phyloP scores from a whole-genome alignment of 2,329 filamentous ascomycete genomes.

The Nannizzia gypsea region DNA sequence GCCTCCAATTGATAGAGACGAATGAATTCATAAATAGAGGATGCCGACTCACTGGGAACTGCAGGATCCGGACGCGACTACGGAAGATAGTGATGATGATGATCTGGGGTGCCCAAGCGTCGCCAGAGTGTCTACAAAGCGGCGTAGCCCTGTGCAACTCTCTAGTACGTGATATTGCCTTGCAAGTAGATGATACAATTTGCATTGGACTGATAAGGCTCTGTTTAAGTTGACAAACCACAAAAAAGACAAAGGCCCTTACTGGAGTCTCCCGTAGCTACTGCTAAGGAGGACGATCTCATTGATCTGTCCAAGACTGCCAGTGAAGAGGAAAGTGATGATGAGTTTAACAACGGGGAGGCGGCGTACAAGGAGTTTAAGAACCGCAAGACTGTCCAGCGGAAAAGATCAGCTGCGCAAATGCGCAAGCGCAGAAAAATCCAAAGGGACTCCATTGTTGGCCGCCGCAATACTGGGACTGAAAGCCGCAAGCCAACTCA shows the following conservation, averaged over 20 bases:
- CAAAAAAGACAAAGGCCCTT: not conserved
- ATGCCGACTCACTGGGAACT: slow-evolving; percentile 16
- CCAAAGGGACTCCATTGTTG: slow-evolving; percentile 29
- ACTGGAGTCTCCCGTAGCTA: not conserved
- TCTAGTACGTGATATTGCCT: not conserved
- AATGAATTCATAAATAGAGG: not conserved
- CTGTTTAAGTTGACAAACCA: not conserved
- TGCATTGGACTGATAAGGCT: not conserved
- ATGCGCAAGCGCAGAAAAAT: slow-evolving; percentile 39
- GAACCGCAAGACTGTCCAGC: slow-evolving; percentile 44
- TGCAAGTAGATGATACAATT: not conserved
- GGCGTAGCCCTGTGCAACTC: not conserved
- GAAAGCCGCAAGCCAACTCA: slow-evolving; percentile 20
- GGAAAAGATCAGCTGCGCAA: slow-evolving; percentile 40
- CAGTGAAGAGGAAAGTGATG: slow-evolving; percentile 20
- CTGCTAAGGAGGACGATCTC: not conserved
- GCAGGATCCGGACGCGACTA: slow-evolving; percentile 19
- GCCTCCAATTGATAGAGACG: not conserved
- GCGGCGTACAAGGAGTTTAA: slow-evolving; percentile 52
- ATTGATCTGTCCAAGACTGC: slow-evolving; percentile 19
- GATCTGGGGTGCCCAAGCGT: slow-evolving; percentile 30
- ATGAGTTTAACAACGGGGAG: slow-evolving; percentile 30
- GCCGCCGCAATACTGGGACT: slow-evolving; percentile 23
- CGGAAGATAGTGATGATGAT: slow-evolving; percentile 26
- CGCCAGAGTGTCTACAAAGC: not conserved